Evolutionary conservation across 2,329 filamentous ascomycete genomes (phyloP).

Genomic region (Cryphonectria carpinicola): DNA sequence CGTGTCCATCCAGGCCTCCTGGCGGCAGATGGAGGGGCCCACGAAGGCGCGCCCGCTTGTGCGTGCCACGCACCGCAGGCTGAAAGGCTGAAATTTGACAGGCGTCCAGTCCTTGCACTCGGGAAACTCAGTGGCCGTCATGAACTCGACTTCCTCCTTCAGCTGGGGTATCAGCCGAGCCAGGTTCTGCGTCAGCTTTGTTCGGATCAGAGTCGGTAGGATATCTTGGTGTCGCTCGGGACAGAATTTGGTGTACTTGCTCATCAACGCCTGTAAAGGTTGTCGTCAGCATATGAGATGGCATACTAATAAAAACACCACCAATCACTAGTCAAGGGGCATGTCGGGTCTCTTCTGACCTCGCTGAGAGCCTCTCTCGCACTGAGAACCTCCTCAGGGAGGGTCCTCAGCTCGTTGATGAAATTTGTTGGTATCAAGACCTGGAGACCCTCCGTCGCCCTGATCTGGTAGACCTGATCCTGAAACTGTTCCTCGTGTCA

Average conservation of each 20-base stretch:
- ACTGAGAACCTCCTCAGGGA: constrained; percentile 54
- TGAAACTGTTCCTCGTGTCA: constrained; percentile 43
- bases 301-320: not conserved
- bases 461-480: constrained; percentile 55
- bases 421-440: constrained; percentile 51
- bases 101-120: constrained; percentile 58
- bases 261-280: constrained; percentile 48
- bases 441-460: constrained; percentile 54
- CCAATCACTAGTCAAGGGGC: not conserved
- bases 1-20: constrained; percentile 58
- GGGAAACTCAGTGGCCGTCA: constrained; percentile 52
- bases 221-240: constrained; percentile 51
- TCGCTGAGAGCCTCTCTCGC: constrained; percentile 53
- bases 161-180: constrained; percentile 50
- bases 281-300: constrained; percentile 12
- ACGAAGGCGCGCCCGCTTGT: constrained; percentile 59
- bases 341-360: constrained; percentile 37
- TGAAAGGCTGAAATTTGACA: constrained; percentile 56
- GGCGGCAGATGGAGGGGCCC: constrained; percentile 53
- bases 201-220: constrained; percentile 49
- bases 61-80: constrained; percentile 55
- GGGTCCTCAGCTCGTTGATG: constrained; percentile 50
- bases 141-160: constrained; percentile 51
- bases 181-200: constrained; percentile 53
- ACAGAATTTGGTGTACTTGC: constrained; percentile 55